phyloP scores from a whole-genome alignment of 306 rosid genomes.

The Dalbergia cultrata region DNA sequence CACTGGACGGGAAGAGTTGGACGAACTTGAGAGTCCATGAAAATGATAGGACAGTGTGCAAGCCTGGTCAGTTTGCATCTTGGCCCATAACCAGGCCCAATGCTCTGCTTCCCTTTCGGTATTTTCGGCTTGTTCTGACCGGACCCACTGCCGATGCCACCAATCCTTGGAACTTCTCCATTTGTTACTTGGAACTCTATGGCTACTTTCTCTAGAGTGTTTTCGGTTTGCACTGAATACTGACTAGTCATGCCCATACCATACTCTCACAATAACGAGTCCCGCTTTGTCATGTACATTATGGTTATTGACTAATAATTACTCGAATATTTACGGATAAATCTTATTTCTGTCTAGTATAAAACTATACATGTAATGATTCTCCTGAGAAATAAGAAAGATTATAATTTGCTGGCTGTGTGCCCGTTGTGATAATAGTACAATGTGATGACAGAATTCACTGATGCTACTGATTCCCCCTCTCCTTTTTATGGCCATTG shows the following conservation, averaged over 20 bases:
- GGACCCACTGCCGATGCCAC: constrained; percentile 76
- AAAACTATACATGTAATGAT: too few relatives aligned
- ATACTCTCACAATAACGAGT: not conserved
- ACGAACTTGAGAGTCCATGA: constrained; percentile 77
- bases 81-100: constrained; percentile 84
- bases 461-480: too few relatives aligned
- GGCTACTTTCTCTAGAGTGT: constrained; percentile 73
- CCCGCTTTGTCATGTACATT: constrained; percentile 3
- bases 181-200: constrained; percentile 86
- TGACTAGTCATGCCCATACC: not conserved
- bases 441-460: too few relatives aligned
- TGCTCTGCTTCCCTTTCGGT: constrained; percentile 79
- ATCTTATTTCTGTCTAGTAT: not conserved
- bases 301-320: not conserved
- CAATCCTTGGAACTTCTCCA: constrained; percentile 78
- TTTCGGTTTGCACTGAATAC: constrained; percentile 17
- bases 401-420: too few relatives aligned
- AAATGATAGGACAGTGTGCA: constrained; percentile 78
- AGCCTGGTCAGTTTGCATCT: constrained; percentile 93
- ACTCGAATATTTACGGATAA: constrained; percentile 24
- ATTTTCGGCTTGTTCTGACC: constrained; percentile 72
- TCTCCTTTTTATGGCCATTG: too few relatives aligned
- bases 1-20: constrained; percentile 90
- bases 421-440: too few relatives aligned
- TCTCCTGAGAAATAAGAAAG: too few relatives aligned